phyloP scores from a whole-genome alignment of 352 stramenopile species.

The Phytophthora idaei region DNA sequence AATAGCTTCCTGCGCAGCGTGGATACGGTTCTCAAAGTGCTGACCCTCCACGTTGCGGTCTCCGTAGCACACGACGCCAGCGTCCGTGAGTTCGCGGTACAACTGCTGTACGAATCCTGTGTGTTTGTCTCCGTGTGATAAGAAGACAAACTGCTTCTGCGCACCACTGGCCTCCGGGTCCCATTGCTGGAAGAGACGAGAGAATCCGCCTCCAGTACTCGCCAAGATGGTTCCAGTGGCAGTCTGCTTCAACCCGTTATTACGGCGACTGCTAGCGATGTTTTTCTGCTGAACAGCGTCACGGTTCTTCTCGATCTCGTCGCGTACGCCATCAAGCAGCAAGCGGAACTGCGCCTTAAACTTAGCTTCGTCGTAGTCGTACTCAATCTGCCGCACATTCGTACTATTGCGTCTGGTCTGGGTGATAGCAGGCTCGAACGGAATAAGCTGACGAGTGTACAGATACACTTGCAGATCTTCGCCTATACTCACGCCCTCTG shows the following conservation, averaged over 20 bases:
- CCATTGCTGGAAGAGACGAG: constrained; percentile 66
- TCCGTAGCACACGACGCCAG: constrained; percentile 64
- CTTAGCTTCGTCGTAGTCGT: constrained; percentile 76
- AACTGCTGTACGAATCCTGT: constrained; percentile 70
- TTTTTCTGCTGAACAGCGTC: constrained; percentile 51
- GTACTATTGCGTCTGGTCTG: constrained; percentile 49
- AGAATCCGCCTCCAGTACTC: constrained; percentile 42
- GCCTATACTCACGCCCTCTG: constrained; percentile 64
- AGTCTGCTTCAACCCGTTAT: constrained; percentile 36
- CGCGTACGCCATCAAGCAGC: constrained; percentile 78
- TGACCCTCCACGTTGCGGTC: constrained; percentile 68
- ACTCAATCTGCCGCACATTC: constrained; percentile 77
- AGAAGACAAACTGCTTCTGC: constrained; percentile 69
- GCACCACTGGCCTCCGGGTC: constrained; percentile 42
- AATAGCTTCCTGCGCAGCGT: constrained; percentile 81
- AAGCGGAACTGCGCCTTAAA: constrained; percentile 79
- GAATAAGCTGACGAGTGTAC: constrained; percentile 83
- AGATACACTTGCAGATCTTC: constrained; percentile 86
- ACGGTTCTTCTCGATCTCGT: constrained; percentile 84
- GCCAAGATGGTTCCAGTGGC: constrained; percentile 32
- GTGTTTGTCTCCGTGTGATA: constrained; percentile 82
- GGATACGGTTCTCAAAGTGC: constrained; percentile 76
- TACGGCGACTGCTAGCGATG: constrained; percentile 36
- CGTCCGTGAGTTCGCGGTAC: constrained; percentile 58
- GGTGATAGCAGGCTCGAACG: constrained; percentile 76